A percentile compares a stretch with the other conserved stretches of the same genome.
Evolutionary conservation across 2,329 filamentous ascomycete genomes (phyloP).

Genomic region (Scleromitrula shiraiana): DNA sequence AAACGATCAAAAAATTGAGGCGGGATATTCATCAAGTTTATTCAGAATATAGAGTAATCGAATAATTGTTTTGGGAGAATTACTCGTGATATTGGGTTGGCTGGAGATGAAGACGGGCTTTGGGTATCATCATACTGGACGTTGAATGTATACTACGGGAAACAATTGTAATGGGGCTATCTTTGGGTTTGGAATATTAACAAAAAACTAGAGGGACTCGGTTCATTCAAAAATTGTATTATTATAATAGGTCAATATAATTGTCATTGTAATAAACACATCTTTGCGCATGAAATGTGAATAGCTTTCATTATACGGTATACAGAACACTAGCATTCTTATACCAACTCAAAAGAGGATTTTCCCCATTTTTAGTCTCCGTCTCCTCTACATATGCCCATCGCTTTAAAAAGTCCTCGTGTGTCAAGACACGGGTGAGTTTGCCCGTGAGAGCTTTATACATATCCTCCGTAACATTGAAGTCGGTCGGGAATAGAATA

Average conservation of each 20-base stretch:
- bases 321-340: slow-evolving; percentile 90
- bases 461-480: slow-evolving; percentile 80
- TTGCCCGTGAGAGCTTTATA: slow-evolving; percentile 92
- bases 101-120: too few species aligned
- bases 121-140: too few species aligned
- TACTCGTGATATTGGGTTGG: too few species aligned
- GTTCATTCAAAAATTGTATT: too few species aligned
- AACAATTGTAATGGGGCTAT: too few species aligned
- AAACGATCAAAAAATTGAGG: too few species aligned
- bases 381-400: slow-evolving; percentile 93
- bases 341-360: slow-evolving; percentile 87
- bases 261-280: slow-evolving; percentile 1
- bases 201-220: too few species aligned
- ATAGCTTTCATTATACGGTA: slow-evolving; percentile 52
- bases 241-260: not conserved
- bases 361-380: slow-evolving; percentile 82
- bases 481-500: slow-evolving; percentile 96
- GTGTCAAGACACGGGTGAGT: slow-evolving; percentile 73
- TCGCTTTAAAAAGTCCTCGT: slow-evolving; percentile 82
- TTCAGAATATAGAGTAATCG: too few species aligned
- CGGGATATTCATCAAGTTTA: too few species aligned
- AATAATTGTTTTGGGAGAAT: too few species aligned
- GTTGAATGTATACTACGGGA: too few species aligned
- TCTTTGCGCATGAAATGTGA: not conserved
- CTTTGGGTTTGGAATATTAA: too few species aligned